phyloP scores from a whole-genome alignment of 140 eudicot species.

The Oenanthe javanica region DNA sequence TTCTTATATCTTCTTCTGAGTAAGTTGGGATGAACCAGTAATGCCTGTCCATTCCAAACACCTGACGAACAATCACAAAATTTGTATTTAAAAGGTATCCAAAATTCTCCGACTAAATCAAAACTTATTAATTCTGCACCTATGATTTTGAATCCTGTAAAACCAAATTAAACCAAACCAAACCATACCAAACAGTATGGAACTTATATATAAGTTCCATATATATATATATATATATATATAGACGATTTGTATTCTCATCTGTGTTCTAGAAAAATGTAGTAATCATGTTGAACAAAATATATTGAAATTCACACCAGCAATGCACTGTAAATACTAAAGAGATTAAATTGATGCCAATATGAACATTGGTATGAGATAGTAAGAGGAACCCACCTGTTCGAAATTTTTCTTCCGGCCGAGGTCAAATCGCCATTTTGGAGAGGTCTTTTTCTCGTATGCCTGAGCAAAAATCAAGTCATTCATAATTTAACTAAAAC shows the following conservation, averaged over 20 bases:
- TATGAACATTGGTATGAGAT: neutral
- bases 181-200: too few relatives aligned
- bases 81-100: conserved; percentile 8
- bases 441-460: conserved; percentile 79
- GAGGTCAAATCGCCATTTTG: conserved; percentile 95
- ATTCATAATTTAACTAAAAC: conserved; percentile 5
- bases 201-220: too few relatives aligned
- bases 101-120: neutral
- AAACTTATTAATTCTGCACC: neutral
- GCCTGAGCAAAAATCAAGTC: conserved; percentile 46
- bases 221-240: neutral
- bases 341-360: neutral
- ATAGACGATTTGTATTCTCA: neutral
- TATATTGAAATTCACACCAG: neutral
- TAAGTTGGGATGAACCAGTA: conserved; percentile 88
- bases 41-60: conserved; percentile 63
- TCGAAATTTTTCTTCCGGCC: conserved; percentile 90
- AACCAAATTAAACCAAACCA: neutral
- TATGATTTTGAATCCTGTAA: neutral
- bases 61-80: conserved; percentile 31
- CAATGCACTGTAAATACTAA: neutral
- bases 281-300: neutral
- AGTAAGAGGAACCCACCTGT: conserved; percentile 41
- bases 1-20: conserved; percentile 80
- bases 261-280: neutral